phyloP scores from a whole-genome alignment of 2,329 filamentous ascomycete species.

The Rutstroemia sp. region DNA sequence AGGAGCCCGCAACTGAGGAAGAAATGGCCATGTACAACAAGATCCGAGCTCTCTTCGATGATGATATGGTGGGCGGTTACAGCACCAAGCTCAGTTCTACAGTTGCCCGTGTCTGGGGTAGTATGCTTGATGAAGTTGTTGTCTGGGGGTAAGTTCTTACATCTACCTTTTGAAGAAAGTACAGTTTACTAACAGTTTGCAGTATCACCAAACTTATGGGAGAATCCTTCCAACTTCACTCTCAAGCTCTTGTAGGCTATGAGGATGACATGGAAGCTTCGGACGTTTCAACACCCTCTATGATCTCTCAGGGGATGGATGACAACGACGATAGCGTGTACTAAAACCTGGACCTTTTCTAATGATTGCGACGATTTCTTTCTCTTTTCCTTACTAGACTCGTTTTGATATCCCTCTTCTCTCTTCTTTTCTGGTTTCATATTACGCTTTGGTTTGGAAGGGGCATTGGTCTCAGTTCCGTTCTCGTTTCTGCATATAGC shows the following conservation, averaged over 20 bases:
- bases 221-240: constrained; percentile 94
- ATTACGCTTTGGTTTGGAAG: constrained; percentile 22
- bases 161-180: not conserved
- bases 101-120: constrained; percentile 91
- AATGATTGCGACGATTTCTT: constrained; percentile 39
- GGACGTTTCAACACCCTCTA: constrained; percentile 61
- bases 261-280: constrained; percentile 74
- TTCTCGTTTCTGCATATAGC: constrained; percentile 30
- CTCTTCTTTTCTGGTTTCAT: constrained; percentile 20
- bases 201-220: constrained; percentile 95
- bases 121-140: constrained; percentile 96
- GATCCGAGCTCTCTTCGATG: constrained; percentile 81
- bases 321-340: constrained; percentile 60
- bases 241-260: constrained; percentile 89
- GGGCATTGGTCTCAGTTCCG: constrained; percentile 1
- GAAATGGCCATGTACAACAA: constrained; percentile 89
- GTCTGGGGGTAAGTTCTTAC: constrained; percentile 85
- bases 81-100: constrained; percentile 86
- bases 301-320: constrained; percentile 64
- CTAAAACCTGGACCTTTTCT: constrained; percentile 30
- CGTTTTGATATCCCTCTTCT: constrained; percentile 27
- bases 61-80: constrained; percentile 77
- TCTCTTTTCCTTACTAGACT: constrained; percentile 27
- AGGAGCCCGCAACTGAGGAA: constrained; percentile 79
- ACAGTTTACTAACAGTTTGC: constrained; percentile 36